phyloP scores from a whole-genome alignment of 352 stramenopile species.

The Pythium grandisporangium region DNA sequence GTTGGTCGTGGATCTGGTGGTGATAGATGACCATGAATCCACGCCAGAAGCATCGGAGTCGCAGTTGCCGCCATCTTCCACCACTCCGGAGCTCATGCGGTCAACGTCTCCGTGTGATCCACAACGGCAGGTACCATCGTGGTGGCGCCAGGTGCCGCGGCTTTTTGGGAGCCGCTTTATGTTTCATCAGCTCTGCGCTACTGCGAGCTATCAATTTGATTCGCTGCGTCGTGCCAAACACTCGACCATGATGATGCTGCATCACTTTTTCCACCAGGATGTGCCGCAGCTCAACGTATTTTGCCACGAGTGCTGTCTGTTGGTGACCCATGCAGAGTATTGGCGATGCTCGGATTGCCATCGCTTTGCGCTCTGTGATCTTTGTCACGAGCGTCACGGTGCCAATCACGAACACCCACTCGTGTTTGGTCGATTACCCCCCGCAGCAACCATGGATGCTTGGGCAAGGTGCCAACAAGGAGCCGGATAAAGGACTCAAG shows the following conservation, averaged over 20 bases:
- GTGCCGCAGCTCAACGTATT: conserved; percentile 67
- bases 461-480: too few relatives aligned
- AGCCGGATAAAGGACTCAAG: too few relatives aligned
- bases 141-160: conserved; percentile 45
- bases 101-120: conserved; percentile 16
- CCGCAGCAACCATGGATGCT: too few relatives aligned
- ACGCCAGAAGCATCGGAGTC: too few relatives aligned
- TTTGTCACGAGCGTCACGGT: conserved; percentile 42
- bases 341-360: conserved; percentile 51
- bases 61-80: too few relatives aligned
- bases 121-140: conserved; percentile 33
- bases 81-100: neutral
- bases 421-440: too few relatives aligned
- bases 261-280: conserved; percentile 81
- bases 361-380: conserved; percentile 60
- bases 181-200: conserved; percentile 80
- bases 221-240: conserved; percentile 83
- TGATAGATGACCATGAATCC: conserved; percentile 1
- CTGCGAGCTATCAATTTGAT: conserved; percentile 80
- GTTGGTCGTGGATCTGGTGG: conserved; percentile 60
- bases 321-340: conserved; percentile 66
- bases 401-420: conserved; percentile 34
- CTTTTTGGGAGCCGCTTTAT: conserved; percentile 84
- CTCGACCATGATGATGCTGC: conserved; percentile 87
- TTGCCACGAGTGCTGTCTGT: conserved; percentile 62